Percentiles rank a stretch among this genome's conserved stretches.
These are phyloP conservation scores for Terfezia claveryi DNA, from an alignment of 495 filamentous ascomycete genomes.

Conservation along the genomic window DNA sequence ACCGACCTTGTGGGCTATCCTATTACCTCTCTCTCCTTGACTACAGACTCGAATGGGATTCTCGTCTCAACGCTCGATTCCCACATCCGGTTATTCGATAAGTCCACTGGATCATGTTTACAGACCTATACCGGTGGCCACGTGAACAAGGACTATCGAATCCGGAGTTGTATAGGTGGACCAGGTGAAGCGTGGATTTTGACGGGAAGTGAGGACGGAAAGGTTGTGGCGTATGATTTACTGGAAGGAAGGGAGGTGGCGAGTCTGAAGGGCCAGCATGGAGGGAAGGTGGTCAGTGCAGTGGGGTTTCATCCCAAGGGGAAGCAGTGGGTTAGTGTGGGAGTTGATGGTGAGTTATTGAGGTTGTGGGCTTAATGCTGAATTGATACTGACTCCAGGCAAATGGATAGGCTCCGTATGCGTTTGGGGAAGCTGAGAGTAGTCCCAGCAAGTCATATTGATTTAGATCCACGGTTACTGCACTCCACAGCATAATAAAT, in stretches of 20 bases:
- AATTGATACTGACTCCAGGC: background rate
- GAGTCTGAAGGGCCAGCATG: constrained; percentile 33
- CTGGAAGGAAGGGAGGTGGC: constrained; percentile 46
- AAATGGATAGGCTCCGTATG: background rate
- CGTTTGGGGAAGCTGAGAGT: background rate
- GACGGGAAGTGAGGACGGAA: constrained; percentile 60
- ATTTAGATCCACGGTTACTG: too few relatives aligned
- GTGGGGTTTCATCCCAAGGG: constrained; percentile 14
- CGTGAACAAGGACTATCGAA: constrained; percentile 40
- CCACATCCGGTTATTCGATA: constrained; percentile 61
- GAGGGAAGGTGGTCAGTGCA: constrained; percentile 34
- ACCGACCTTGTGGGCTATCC: constrained; percentile 48
- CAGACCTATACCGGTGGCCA: constrained; percentile 39
- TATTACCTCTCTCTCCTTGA: constrained; percentile 48
- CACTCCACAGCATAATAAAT: too few relatives aligned
- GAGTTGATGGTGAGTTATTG: constrained; percentile 12
- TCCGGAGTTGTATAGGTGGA: constrained; percentile 45
- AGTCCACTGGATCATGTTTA: constrained; percentile 46
- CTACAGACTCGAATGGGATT: constrained; percentile 46
- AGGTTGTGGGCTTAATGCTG: background rate
- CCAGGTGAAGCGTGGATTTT: constrained; percentile 55
- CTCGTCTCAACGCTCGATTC: constrained; percentile 59
- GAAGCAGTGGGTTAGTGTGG: constrained; percentile 16
- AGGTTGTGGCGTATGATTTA: constrained; percentile 79
- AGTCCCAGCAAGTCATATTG: background rate